Evolutionary conservation across 139 green algal species (phyloP).

Genomic region (Chlamydomonas schloesseri): DNA sequence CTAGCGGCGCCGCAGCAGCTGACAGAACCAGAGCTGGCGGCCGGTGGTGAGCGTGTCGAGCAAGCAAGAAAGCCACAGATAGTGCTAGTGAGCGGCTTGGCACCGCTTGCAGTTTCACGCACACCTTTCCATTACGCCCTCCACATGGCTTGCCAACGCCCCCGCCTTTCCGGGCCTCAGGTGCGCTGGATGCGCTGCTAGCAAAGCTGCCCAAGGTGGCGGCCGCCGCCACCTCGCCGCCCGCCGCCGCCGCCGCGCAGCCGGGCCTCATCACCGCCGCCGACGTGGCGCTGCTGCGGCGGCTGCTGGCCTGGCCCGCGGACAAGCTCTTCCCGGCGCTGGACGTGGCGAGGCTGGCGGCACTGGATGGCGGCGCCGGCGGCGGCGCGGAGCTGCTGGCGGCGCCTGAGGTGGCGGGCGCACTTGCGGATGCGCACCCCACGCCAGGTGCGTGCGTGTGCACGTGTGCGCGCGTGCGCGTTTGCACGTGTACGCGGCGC

Average conservation of each 20-base stretch:
- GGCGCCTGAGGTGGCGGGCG: constrained; percentile 12
- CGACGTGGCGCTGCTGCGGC: constrained; percentile 53
- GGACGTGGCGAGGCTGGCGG: constrained; percentile 76
- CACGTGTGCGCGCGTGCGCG: neutral
- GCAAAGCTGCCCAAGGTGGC: constrained; percentile 50
- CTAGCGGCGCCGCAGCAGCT: constrained; percentile 24
- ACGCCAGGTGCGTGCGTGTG: neutral
- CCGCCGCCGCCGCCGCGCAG: neutral
- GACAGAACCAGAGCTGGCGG: constrained; percentile 56
- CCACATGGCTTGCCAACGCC: no score
- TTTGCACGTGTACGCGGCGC: no score
- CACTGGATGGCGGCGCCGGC: constrained; percentile 48
- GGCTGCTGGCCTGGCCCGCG: constrained; percentile 78
- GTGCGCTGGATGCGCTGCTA: constrained; percentile 63
- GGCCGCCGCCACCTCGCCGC: constrained; percentile 14
- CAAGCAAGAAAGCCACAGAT: no score
- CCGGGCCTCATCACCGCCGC: neutral
- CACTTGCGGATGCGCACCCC: neutral
- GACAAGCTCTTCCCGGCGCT: constrained; percentile 79
- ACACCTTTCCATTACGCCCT: no score
- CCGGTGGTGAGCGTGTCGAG: constrained; percentile 50
- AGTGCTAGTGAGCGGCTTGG: no score
- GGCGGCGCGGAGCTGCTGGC: constrained; percentile 18
- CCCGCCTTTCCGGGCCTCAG: no score
- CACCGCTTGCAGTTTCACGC: no score